phyloP scores from a whole-genome alignment of 2,329 filamentous ascomycete genomes.

The Coleophoma cylindrospora region DNA sequence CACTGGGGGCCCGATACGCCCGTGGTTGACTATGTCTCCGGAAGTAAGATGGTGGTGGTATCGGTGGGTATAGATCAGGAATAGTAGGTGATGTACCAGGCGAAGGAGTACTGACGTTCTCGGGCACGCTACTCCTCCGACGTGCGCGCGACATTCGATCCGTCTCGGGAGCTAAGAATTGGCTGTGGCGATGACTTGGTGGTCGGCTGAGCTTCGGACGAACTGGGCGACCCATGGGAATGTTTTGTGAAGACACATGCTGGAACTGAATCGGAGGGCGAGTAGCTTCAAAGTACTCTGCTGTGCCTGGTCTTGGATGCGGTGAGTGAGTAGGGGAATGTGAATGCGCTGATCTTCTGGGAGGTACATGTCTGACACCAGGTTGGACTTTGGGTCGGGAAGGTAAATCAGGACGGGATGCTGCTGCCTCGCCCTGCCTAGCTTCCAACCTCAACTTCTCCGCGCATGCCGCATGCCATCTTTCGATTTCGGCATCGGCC shows the following conservation, averaged over 20 bases:
- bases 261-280: constrained; percentile 5
- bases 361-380: constrained; percentile 20
- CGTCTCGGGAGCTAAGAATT: constrained; percentile 35
- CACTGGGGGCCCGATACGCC: constrained; percentile 28
- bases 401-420: constrained; percentile 17
- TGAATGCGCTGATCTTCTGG: constrained; percentile 7
- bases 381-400: constrained; percentile 21
- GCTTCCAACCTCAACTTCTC: constrained; percentile 63
- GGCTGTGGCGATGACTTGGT: constrained; percentile 26
- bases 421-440: constrained; percentile 18
- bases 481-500: constrained; percentile 74
- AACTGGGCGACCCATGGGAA: constrained; percentile 15
- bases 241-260: constrained; percentile 15
- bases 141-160: constrained; percentile 12
- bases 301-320: constrained; percentile 10
- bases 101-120: constrained; percentile 14
- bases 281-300: constrained; percentile 1
- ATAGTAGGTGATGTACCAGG: constrained; percentile 16
- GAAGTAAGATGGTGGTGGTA: constrained; percentile 20
- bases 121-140: constrained; percentile 18
- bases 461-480: constrained; percentile 79
- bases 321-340: constrained; percentile 8
- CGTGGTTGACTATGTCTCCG: constrained; percentile 47
- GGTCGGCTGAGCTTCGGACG: constrained; percentile 23
- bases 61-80: constrained; percentile 30